Conservation (phyloP, 2,329 filamentous ascomycete genomes). For the Exophiala sideris region DNA sequence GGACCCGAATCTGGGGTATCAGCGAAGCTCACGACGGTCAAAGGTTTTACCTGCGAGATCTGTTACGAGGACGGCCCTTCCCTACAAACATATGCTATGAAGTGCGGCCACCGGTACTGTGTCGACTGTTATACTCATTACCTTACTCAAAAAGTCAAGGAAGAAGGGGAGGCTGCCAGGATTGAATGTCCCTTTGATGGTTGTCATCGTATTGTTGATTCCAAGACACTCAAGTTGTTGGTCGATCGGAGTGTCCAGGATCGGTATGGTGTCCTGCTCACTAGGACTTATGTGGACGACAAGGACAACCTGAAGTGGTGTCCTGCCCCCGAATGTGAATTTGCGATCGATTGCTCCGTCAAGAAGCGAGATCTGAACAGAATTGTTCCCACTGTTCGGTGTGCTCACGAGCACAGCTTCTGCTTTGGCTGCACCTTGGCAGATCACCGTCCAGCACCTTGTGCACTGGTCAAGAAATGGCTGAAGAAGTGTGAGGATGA, state of each 20-base stretch:
- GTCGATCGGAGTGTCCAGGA: conserved; percentile 56
- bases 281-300: conserved; percentile 93
- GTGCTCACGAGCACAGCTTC: conserved; percentile 79
- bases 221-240: conserved; percentile 78
- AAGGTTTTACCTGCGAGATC: conserved; percentile 87
- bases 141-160: conserved; percentile 84
- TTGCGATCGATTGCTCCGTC: conserved; percentile 81
- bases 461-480: conserved; percentile 88
- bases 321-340: conserved; percentile 93
- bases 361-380: conserved; percentile 82
- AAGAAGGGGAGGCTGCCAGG: conserved; percentile 89
- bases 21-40: conserved; percentile 66
- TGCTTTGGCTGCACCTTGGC: conserved; percentile 90
- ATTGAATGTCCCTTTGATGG: conserved; percentile 89
- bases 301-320: conserved; percentile 97
- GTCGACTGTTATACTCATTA: conserved; percentile 91
- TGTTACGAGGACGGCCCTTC: conserved; percentile 84
- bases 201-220: conserved; percentile 88
- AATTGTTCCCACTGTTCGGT: conserved; percentile 86
- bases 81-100: conserved; percentile 85
- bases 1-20: conserved; percentile 60
- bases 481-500: conserved; percentile 98
- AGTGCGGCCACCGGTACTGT: conserved; percentile 91
- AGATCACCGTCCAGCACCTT: conserved; percentile 93
- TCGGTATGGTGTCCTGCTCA: conserved; percentile 80